Conservation (phyloP, 805 yeast species). For the Pichia ethanolica region DNA sequence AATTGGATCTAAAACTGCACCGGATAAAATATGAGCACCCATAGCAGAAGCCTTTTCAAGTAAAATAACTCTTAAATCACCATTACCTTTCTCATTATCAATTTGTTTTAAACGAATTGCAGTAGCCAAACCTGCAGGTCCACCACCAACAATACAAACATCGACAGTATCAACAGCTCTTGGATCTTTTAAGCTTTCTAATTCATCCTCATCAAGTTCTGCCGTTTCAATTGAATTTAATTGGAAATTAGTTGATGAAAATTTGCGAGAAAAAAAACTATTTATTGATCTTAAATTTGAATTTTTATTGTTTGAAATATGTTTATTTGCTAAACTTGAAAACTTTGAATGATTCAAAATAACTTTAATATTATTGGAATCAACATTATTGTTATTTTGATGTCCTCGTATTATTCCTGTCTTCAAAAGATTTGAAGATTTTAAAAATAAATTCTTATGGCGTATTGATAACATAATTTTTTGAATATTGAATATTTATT, state of each 20-base stretch:
- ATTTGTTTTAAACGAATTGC: conserved; percentile 86
- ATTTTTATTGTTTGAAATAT: too few species aligned
- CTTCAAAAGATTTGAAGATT: too few species aligned
- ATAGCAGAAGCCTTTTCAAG: conserved; percentile 89
- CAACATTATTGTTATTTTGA: too few species aligned
- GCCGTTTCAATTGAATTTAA: conserved; percentile 19
- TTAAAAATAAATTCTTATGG: too few species aligned
- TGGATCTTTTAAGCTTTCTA: conserved; percentile 45
- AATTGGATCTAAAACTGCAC: conserved; percentile 89
- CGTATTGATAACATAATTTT: too few species aligned
- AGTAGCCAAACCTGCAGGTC: conserved; percentile 94
- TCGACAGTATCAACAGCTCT: conserved; percentile 84
- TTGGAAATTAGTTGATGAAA: background rate
- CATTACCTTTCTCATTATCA: conserved; percentile 52
- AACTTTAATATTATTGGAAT: too few species aligned
- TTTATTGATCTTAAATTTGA: background rate
- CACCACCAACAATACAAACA: conserved; percentile 95
- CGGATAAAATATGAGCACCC: conserved; percentile 88
- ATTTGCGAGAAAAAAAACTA: background rate
- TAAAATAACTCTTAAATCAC: conserved; percentile 71
- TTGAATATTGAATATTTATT: too few species aligned
- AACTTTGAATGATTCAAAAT: background rate
- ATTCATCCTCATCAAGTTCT: conserved; percentile 35
- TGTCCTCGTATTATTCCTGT: too few species aligned
- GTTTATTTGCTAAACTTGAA: background rate